These are phyloP conservation scores for Paxillus rubicundulus DNA, from an alignment of 768 basidiomycete genomes.

Conservation along the genomic window DNA sequence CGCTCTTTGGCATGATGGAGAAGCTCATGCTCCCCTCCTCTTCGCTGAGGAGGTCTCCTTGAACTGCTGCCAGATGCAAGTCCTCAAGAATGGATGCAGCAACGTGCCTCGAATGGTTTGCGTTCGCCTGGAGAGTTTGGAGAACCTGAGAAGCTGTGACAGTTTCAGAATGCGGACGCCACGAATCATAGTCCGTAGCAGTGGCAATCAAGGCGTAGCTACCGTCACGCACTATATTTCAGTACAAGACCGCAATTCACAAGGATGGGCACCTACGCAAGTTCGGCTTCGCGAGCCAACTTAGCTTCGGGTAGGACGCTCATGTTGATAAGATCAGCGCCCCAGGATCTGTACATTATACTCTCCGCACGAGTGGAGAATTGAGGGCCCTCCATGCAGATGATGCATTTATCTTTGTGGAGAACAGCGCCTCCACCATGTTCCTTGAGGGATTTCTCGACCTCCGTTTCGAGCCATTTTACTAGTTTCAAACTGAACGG, in stretches of 20 bases:
- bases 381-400: slow-evolving; percentile 97
- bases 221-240: background rate
- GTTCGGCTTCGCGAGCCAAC: slow-evolving; percentile 90
- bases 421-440: slow-evolving; percentile 63
- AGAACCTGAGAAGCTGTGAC: slow-evolving; percentile 92
- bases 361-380: slow-evolving; percentile 99
- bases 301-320: slow-evolving; percentile 97
- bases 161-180: slow-evolving; percentile 74
- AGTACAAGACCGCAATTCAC: background rate
- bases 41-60: slow-evolving; percentile 57
- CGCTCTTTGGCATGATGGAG: slow-evolving; percentile 75
- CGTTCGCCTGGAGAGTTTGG: slow-evolving; percentile 84
- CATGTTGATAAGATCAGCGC: slow-evolving; percentile 96
- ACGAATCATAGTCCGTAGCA: slow-evolving; percentile 94
- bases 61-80: slow-evolving; percentile 55
- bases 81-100: slow-evolving; percentile 68
- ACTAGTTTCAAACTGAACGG: slow-evolving; percentile 73
- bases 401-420: slow-evolving; percentile 80
- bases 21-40: slow-evolving; percentile 83
- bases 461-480: slow-evolving; percentile 61
- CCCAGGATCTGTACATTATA: slow-evolving; percentile 89
- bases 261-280: slow-evolving; percentile 51
- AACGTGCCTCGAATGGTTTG: slow-evolving; percentile 78
- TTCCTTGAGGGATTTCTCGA: slow-evolving; percentile 58
- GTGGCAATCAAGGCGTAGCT: slow-evolving; percentile 93